Conservation (phyloP, 768 basidiomycete species). For the Megacollybia marginata region DNA sequence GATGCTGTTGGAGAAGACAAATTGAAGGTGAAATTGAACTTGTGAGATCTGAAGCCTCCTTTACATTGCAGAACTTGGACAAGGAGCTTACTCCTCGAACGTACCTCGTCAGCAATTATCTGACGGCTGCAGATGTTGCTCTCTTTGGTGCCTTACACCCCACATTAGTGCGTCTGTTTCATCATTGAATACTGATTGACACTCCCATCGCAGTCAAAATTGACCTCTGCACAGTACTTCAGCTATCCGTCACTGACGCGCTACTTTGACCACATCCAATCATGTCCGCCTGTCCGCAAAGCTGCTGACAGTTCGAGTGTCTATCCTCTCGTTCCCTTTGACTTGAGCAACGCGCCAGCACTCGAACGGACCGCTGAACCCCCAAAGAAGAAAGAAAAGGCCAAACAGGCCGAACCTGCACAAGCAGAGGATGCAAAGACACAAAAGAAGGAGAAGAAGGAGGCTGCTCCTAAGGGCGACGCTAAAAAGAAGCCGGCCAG, state of each 20-base stretch:
- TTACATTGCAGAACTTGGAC: conserved; percentile 55
- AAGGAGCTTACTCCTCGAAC: conserved; percentile 67
- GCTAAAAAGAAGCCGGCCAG: conserved; percentile 32
- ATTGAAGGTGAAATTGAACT: conserved; percentile 37
- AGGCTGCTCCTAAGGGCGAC: conserved; percentile 27
- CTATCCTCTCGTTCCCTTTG: conserved; percentile 55
- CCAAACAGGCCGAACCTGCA: conserved; percentile 20
- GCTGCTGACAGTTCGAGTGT: conserved; percentile 45
- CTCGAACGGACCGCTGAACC: conserved; percentile 65
- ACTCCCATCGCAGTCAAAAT: conserved; percentile 45
- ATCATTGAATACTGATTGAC: neutral
- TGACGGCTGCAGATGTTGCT: conserved; percentile 87
- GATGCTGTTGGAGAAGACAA: conserved; percentile 38
- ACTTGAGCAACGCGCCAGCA: conserved; percentile 70
- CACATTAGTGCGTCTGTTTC: conserved; percentile 49
- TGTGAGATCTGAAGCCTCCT: neutral
- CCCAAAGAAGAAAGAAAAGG: conserved; percentile 74
- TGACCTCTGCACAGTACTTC: conserved; percentile 69
- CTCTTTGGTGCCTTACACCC: conserved; percentile 88
- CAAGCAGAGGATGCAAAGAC: conserved; percentile 24
- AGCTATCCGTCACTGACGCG: conserved; percentile 78
- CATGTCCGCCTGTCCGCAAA: conserved; percentile 50
- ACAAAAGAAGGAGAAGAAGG: conserved; percentile 52
- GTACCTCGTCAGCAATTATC: conserved; percentile 76
- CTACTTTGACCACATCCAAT: conserved; percentile 94